Evolutionary conservation across 768 basidiomycete genomes (phyloP), one percentile per base, ranked within the genome.

Genomic region (Xerocomellus dryophilus): DNA sequence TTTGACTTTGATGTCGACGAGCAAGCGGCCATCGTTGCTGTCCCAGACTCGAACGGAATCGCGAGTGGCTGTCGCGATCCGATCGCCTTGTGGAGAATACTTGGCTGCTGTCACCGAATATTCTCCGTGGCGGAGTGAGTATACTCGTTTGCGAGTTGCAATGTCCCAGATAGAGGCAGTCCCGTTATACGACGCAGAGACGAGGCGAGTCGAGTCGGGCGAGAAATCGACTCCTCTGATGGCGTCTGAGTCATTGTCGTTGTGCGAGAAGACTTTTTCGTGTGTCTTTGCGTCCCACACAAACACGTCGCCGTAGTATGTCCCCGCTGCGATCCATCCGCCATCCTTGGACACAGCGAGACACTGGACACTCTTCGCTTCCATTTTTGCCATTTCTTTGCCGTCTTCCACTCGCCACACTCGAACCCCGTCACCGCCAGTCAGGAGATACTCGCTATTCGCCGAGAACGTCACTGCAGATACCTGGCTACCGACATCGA

Each of bases 221-320:
- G 52, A 41, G 39, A 54, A 57, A 17, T 57, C 56, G 27, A 57
- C 27, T 1, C 11, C 53, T 7, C 4, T 2, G 15, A 23, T 15
- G 18, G 1, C 14, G 15, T 7, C n/a, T n/a, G n/a, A 1, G 25
- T 7, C 25, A 7, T 27, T 7, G 5, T 27, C 25, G 5, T 6
- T 27, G 27, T 29, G 27, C 27, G 27, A 29, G 8, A 29, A 9
- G 27, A 29, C 27, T 1, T 29, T 29, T 29, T 29, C 9, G 9
- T 2, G 10, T 29, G 27, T 29, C 27, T 9, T 29, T 29, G 27
- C 27, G 8, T 29, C 27, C 27, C 27, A 29, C 27, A 29, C 27
- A 29, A 9, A 10, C 27, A 29, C 9, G 1, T 29, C 8, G 27
- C 27, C 27, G 2, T 9, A 9, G 8, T 2, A 9, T 29, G 27